Conservation (phyloP, 2,329 filamentous ascomycete species). For the Aspergillus aculeatus region DNA sequence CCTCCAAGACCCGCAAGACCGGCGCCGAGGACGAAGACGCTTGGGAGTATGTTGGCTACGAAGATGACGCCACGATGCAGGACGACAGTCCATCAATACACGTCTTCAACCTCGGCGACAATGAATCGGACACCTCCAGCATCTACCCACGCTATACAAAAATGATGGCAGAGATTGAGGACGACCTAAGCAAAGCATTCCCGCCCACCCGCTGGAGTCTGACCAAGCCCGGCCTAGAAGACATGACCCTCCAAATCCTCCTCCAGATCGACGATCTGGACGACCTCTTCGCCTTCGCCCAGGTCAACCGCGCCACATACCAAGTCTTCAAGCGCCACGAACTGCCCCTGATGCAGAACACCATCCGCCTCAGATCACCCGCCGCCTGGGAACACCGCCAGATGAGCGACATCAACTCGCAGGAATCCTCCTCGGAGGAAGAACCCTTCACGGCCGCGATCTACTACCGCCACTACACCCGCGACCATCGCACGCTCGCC, state of each 20-base stretch:
- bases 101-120: not conserved
- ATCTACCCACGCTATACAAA: not conserved
- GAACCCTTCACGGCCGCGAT: slow-evolving; percentile 6
- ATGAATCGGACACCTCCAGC: not conserved
- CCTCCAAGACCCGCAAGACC: not conserved
- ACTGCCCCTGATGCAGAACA: slow-evolving; percentile 1
- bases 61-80: not conserved
- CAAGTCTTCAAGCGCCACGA: slow-evolving; percentile 9
- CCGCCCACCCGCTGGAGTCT: slow-evolving; percentile 1
- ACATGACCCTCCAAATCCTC: slow-evolving; percentile 2
- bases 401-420: slow-evolving; percentile 2
- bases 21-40: not conserved
- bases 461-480: slow-evolving; percentile 11
- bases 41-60: slow-evolving; percentile 6
- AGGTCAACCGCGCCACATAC: slow-evolving; percentile 7
- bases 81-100: not conserved
- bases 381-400: slow-evolving; percentile 14
- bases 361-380: slow-evolving; percentile 4
- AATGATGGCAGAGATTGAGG: slow-evolving; percentile 1
- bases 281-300: slow-evolving; percentile 9
- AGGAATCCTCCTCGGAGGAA: not conserved
- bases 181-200: not conserved
- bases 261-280: slow-evolving; percentile 8
- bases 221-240: slow-evolving; percentile 1
- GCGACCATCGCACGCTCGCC: slow-evolving; percentile 4